phyloP scores from a whole-genome alignment of 2,329 filamentous ascomycete species.

The Neurospora sp. region DNA sequence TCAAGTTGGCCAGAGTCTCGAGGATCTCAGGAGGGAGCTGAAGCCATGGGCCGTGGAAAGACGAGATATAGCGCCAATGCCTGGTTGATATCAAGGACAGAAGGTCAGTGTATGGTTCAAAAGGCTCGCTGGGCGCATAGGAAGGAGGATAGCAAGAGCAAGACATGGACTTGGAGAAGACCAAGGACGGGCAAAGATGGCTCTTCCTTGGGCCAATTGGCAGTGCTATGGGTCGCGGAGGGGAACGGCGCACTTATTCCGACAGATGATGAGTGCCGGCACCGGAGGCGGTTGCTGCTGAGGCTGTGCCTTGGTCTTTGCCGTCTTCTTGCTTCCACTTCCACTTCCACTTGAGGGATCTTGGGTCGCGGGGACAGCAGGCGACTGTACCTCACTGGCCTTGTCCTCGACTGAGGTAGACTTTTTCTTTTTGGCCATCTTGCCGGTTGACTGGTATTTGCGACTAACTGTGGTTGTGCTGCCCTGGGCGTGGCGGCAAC shows the following conservation, averaged over 20 bases:
- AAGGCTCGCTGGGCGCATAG: not conserved
- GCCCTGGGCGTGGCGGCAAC: too few relatives aligned
- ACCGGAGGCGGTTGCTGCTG: constrained; percentile 5
- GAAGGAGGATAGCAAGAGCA: not conserved
- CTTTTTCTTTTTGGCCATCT: constrained; percentile 3
- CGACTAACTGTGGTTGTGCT: not conserved
- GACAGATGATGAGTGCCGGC: constrained; percentile 17
- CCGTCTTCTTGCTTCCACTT: constrained; percentile 3
- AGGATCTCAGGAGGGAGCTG: constrained; percentile 70
- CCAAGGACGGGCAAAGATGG: not conserved
- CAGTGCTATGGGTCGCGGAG: not conserved
- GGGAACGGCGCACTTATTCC: constrained; percentile 17
- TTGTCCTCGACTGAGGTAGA: not conserved
- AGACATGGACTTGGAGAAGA: not conserved
- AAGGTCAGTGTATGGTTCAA: not conserved
- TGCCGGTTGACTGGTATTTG: not conserved
- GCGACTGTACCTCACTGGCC: not conserved
- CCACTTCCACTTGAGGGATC: not conserved
- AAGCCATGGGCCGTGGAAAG: constrained; percentile 75
- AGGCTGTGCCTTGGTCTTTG: constrained; percentile 3
- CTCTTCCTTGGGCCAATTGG: not conserved
- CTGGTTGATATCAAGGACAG: constrained; percentile 29
- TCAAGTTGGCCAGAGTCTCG: constrained; percentile 67
- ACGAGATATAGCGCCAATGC: constrained; percentile 78
- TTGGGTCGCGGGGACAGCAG: constrained; percentile 3